Evolutionary conservation across 495 filamentous ascomycete genomes (phyloP), one percentile per base, ranked within the genome.

Genomic region (Aspergillus olivimuriae): DNA sequence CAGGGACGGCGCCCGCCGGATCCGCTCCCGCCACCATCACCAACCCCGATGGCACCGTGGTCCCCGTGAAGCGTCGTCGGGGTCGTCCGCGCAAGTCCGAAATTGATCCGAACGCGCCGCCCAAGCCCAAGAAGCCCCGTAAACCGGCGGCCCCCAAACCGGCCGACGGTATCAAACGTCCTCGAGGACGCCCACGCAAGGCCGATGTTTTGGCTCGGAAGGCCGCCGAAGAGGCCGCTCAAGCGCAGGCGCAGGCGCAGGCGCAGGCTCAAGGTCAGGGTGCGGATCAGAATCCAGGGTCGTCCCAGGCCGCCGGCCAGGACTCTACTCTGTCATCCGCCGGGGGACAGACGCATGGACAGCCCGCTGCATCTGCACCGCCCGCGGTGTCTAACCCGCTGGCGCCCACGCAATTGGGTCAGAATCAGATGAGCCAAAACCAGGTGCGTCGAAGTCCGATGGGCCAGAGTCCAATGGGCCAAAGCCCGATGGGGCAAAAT

Each of bases 51-150:
- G 65, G 65, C 6, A 66, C 56, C 17, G 51, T 57, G 12, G 47
- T 61, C 12, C 57, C 61, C 11, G 21, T 56, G 18, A 69, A 69
- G 39, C 60, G 63, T 15, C 57, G 65, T 26, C 66, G 66, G 34
- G 66, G 66, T 19, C 63, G 66, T 20, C 66, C 66, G 5, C 60
- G 66, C 44, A 69, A 69, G 44, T 59, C 62, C 3, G 63, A 68
- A 10, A 43, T 41, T 2, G 61, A 63, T 17, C 61, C 62, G 3
- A 56, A 50, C 26, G 52, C 53, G 17, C 56, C 61, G 2, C 46
- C 58, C 4, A 57, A 52, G 39, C 53, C 55, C 16, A 58, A 48
- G 42, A 42, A 31, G 11, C 53, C 53, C 4, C 47, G 50, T 3
- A 55, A 63, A 34, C 56, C 58, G 18, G 46, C 37, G 36, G 28